Conservation (phyloP, 352 stramenopile species). For the Globisporangium echinulatum region DNA sequence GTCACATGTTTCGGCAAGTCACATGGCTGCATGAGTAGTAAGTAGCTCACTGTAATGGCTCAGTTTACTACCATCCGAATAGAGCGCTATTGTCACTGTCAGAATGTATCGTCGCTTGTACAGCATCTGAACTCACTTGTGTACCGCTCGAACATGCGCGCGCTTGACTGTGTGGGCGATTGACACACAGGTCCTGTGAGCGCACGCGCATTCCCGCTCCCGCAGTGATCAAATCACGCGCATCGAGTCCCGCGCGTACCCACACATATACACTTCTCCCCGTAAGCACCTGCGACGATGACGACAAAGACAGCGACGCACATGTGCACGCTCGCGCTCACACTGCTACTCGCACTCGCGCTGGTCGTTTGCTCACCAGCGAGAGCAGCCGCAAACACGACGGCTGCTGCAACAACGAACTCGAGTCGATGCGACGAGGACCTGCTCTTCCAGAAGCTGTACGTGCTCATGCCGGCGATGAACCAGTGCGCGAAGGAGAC, state of each 20-base stretch:
- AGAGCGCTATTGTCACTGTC: too few relatives aligned
- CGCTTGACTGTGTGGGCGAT: too few relatives aligned
- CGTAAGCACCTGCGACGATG: not conserved
- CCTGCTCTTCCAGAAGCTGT: constrained; percentile 40
- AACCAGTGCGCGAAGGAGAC: constrained; percentile 32
- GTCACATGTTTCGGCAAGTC: not conserved
- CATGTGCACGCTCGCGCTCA: not conserved
- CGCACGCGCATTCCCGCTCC: too few relatives aligned
- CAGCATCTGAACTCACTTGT: too few relatives aligned
- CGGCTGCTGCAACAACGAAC: constrained; percentile 2
- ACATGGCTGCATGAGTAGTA: too few relatives aligned
- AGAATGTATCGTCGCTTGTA: too few relatives aligned
- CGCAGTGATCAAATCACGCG: too few relatives aligned
- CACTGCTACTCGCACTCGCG: constrained; percentile 3
- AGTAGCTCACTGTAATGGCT: too few relatives aligned
- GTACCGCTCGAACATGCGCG: too few relatives aligned
- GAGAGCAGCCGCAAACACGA: not conserved
- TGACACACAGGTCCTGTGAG: too few relatives aligned
- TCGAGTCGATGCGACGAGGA: constrained; percentile 22
- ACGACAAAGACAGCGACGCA: not conserved
- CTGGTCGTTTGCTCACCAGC: not conserved
- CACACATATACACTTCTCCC: not conserved
- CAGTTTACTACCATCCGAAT: too few relatives aligned
- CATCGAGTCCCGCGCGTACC: not conserved
- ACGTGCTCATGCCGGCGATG: constrained; percentile 41